A percentile compares a stretch with the other conserved stretches of the same genome.
These are phyloP conservation scores for Collybia nuda DNA, from an alignment of 768 basidiomycete species.

Conservation along the genomic window DNA sequence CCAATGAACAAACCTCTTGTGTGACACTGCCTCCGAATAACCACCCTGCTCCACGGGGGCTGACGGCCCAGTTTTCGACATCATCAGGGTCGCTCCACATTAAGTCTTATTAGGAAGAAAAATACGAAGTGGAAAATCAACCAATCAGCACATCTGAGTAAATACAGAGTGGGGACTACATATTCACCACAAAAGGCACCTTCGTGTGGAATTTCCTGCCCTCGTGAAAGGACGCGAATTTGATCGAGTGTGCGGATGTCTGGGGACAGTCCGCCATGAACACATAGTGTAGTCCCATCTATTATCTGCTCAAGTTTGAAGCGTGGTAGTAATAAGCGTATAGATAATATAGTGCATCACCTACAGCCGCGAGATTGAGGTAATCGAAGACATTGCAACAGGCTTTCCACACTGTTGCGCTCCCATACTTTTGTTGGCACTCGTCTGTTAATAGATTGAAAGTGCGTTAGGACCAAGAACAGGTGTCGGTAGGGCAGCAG, in stretches of 20 bases:
- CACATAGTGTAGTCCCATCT: slow-evolving; percentile 88
- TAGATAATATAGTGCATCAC: slow-evolving; percentile 17
- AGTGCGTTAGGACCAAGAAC: no score
- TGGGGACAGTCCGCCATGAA: slow-evolving; percentile 94
- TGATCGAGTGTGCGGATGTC: slow-evolving; percentile 95
- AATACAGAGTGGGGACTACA: background rate
- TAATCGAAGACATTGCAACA: slow-evolving; percentile 97
- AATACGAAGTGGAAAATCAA: background rate
- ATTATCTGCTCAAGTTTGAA: slow-evolving; percentile 65
- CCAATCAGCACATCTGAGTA: background rate
- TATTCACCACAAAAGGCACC: slow-evolving; percentile 91
- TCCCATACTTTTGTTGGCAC: slow-evolving; percentile 98
- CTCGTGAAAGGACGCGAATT: slow-evolving; percentile 86
- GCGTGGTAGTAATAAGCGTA: background rate
- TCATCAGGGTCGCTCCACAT: slow-evolving; percentile 99
- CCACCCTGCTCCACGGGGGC: slow-evolving; percentile 95
- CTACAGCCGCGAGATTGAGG: slow-evolving; percentile 89
- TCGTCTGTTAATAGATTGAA: slow-evolving; percentile 57
- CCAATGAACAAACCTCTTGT: slow-evolving; percentile 55
- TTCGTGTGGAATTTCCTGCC: slow-evolving; percentile 98
- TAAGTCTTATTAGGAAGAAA: slow-evolving; percentile 56
- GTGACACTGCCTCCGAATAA: slow-evolving; percentile 88
- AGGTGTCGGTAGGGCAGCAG: slow-evolving; percentile 19
- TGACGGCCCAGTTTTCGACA: slow-evolving; percentile 94
- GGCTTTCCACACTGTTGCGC: slow-evolving; percentile 93